These are phyloP conservation scores for Rugonectria rugulosa DNA, from an alignment of 2,329 filamentous ascomycete species.

Conservation along the genomic window DNA sequence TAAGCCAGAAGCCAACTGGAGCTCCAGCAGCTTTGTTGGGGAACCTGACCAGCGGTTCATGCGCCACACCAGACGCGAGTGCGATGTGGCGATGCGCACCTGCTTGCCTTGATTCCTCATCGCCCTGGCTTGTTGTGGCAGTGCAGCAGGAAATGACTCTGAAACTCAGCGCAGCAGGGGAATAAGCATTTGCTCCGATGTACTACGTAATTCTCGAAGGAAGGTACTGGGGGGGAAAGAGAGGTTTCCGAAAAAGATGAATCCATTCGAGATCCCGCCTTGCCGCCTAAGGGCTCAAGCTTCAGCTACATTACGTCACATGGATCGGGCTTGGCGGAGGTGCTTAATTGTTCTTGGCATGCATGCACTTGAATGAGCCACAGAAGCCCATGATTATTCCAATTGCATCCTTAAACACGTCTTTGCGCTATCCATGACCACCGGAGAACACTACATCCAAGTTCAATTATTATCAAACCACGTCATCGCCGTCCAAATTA, in stretches of 20 bases:
- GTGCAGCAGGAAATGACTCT: slow-evolving; percentile 8
- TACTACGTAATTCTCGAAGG: too few relatives aligned
- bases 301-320: slow-evolving; percentile 4
- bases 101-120: slow-evolving; percentile 2
- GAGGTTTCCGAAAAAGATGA: neutral
- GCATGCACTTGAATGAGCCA: too few relatives aligned
- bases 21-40: neutral
- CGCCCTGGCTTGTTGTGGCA: neutral
- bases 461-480: too few relatives aligned
- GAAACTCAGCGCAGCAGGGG: slow-evolving; percentile 4
- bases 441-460: neutral
- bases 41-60: too few relatives aligned
- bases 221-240: too few relatives aligned
- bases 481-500: neutral
- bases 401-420: too few relatives aligned
- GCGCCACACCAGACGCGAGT: slow-evolving; percentile 21
- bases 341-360: slow-evolving; percentile 16
- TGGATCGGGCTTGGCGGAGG: slow-evolving; percentile 5
- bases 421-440: neutral
- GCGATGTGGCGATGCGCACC: slow-evolving; percentile 7
- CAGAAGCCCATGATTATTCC: too few relatives aligned
- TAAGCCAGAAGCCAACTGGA: too few relatives aligned
- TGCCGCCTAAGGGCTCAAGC: neutral
- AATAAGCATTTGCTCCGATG: neutral
- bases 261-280: neutral